Percentiles rank a stretch among this genome's conserved stretches.
Conservation (phyloP, 2,329 filamentous ascomycete genomes). For the Myriangium duriaei region DNA sequence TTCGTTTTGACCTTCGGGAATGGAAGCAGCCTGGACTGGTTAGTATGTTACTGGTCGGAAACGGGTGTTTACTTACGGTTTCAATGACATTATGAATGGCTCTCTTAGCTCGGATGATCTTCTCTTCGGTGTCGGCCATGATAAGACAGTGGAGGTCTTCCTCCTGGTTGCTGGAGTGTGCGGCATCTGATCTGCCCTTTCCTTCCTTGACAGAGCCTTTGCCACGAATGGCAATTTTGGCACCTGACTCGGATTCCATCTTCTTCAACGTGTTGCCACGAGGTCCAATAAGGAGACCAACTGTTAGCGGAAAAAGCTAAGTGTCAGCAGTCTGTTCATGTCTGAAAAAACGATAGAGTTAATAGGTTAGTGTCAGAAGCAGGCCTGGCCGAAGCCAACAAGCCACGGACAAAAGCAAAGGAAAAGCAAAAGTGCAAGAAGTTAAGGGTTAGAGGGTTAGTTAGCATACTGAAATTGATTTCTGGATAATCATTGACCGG, state of each 20-base stretch:
- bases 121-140: constrained; percentile 99
- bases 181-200: constrained; percentile 96
- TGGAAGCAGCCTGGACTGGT: constrained; percentile 69
- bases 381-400: background rate
- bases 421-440: constrained; percentile 1
- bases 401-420: background rate
- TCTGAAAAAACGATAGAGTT: background rate
- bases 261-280: constrained; percentile 99
- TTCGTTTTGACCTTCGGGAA: constrained; percentile 96
- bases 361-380: constrained; percentile 1
- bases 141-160: constrained; percentile 98
- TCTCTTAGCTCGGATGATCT: constrained; percentile 98
- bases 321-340: constrained; percentile 60
- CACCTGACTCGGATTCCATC: constrained; percentile 94
- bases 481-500: constrained; percentile 99
- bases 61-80: constrained; percentile 59
- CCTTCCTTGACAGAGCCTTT: constrained; percentile 99
- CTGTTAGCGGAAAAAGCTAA: constrained; percentile 74
- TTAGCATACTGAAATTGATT: constrained; percentile 99
- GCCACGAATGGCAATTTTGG: constrained; percentile 98
- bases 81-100: constrained; percentile 98
- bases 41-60: constrained; percentile 19
- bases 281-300: constrained; percentile 98
- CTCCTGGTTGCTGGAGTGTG: constrained; percentile 99
- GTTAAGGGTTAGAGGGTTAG: constrained; percentile 63